Percentiles rank a stretch among this genome's conserved stretches.
These are phyloP conservation scores for Pseudonitzschia multistriata DNA, from an alignment of 108 stramenopile species.

Conservation along the genomic window DNA sequence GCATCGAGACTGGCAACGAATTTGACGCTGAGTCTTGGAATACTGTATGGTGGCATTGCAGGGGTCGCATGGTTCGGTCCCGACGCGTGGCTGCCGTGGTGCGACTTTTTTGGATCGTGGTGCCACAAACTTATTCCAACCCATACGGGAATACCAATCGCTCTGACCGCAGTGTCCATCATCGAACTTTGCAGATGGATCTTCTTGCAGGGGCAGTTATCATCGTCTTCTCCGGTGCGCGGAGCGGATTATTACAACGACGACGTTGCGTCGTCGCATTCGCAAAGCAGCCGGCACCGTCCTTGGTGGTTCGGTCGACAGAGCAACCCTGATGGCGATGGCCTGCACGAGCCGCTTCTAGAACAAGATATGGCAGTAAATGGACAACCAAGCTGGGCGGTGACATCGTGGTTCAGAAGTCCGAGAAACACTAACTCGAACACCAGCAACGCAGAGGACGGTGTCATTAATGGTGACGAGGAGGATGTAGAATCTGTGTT, in stretches of 20 bases:
- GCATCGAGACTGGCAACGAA: background rate
- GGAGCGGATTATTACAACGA: conserved; percentile 7
- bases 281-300: background rate
- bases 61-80: conserved; percentile 7
- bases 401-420: conserved; percentile 2
- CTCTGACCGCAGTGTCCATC: background rate
- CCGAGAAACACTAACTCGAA: background rate
- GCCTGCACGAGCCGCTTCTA: background rate
- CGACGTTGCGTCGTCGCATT: background rate
- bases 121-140: background rate
- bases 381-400: conserved; percentile 11
- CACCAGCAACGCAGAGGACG: background rate
- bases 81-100: conserved; percentile 6
- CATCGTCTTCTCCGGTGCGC: background rate
- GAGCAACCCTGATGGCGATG: background rate
- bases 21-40: background rate
- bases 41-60: background rate
- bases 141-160: background rate
- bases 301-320: conserved; percentile 18
- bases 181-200: conserved; percentile 6
- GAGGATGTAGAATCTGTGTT: conserved; percentile 40
- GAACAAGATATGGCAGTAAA: background rate
- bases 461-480: conserved; percentile 40
- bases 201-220: conserved; percentile 3
- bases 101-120: background rate